Percentiles rank a stretch among this genome's conserved stretches.
Conservation (phyloP, 176 grass and related monocot genomes). For the Saccharum spontaneum region DNA sequence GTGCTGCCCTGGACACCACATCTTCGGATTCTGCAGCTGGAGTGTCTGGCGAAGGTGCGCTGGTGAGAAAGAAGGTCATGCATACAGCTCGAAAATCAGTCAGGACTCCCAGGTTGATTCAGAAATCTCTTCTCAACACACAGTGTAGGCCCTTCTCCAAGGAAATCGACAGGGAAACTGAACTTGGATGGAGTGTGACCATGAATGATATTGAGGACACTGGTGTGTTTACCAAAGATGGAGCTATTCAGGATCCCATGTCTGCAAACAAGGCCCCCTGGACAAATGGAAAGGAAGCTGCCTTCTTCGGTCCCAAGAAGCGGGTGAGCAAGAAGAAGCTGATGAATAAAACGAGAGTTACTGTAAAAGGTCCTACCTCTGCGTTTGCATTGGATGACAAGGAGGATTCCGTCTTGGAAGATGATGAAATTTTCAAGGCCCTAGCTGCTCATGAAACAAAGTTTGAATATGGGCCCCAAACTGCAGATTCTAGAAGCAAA, state of each 20-base stretch:
- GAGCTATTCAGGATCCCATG: constrained; percentile 26
- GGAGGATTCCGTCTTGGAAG: not conserved
- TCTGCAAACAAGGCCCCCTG: constrained; percentile 6
- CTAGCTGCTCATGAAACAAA: constrained; percentile 19
- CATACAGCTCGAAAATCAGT: constrained; percentile 18
- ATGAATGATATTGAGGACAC: not conserved
- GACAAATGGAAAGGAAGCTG: constrained; percentile 14
- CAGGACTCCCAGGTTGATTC: constrained; percentile 19
- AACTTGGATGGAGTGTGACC: not conserved
- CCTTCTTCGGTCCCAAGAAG: not conserved
- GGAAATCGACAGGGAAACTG: not conserved
- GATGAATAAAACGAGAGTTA: not conserved
- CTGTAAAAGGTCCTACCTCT: constrained; percentile 6
- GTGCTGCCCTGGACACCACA: not conserved
- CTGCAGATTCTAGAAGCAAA: constrained; percentile 28
- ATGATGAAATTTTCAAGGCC: constrained; percentile 23
- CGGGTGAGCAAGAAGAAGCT: not conserved
- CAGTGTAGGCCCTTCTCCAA: not conserved
- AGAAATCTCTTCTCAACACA: not conserved
- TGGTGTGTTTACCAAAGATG: not conserved
- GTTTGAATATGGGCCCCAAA: not conserved
- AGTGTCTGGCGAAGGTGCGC: not conserved
- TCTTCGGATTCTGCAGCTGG: not conserved
- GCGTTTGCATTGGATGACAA: not conserved
- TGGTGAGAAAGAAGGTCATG: not conserved